Base-by-base conservation (phyloP, 176 grass and related monocot genomes). In the Carex pumila region DNA sequence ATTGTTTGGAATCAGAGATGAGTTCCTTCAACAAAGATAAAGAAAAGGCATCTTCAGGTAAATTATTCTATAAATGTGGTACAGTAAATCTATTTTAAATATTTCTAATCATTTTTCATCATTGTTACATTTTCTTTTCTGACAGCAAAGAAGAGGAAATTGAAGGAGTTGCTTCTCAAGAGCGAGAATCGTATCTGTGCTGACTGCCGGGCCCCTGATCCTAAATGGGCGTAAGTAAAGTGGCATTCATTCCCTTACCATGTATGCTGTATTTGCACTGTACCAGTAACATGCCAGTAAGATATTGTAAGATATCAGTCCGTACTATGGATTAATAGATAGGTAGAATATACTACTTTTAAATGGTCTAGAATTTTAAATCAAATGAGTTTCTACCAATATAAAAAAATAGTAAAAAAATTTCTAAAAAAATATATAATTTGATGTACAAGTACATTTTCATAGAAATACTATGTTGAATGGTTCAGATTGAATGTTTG, bases 141-240 rank as follows among this genome's bases (percentile, higher is more conserved):
- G 61, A 86, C 82, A 97, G 94, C 68, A 82, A 90, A 83, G 43
- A 90, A 79, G 78, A 89, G 50, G 64, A 97, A 90, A 80, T 65
- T 97, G 12, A 89, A 84, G 60, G 87, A 92, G 47, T 74, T 97
- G 36, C 61, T 90, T 54, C 82, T 86, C 47, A 94, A 79, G 84
- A 92, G 88, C 3, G 94, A 92, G 52, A 94, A 94, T 60, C 90
- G 86, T 57, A 80, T 94, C 52, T 97, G 94, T 82, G 94, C 91
- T 5, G 94, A 97, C 84, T 97, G 88, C 52, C 49, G 86, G 3
- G 84, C 85, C 32, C 85, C 90, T 74, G 94, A 97, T 90, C 91
- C 91, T 57, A 97, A 97, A 88, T 97, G 91, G 91, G 94, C 86
- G 94, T 97, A 87, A 90, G 94, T 94, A 6, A 81, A 47, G n/a